These are phyloP conservation scores for Apiospora aurea DNA, from an alignment of 2,329 filamentous ascomycete species.

Conservation along the genomic window DNA sequence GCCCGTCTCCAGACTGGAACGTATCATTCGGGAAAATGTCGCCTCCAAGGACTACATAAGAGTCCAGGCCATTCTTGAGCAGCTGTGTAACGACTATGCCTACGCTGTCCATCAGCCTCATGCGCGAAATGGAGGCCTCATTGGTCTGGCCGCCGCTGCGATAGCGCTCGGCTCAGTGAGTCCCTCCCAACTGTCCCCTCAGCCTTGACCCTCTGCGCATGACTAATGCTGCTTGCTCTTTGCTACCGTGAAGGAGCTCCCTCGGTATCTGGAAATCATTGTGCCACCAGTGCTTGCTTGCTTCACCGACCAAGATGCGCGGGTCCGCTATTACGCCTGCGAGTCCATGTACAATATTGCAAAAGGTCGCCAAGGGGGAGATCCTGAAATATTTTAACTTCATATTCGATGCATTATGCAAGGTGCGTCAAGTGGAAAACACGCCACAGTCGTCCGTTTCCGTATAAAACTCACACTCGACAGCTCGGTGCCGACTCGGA, in stretches of 20 bases:
- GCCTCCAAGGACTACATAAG: constrained; percentile 77
- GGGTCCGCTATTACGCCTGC: constrained; percentile 97
- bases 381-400: constrained; percentile 98
- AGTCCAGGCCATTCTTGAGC: constrained; percentile 88
- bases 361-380: constrained; percentile 98
- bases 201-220: neutral
- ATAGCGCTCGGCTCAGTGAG: constrained; percentile 92
- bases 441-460: constrained; percentile 29
- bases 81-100: constrained; percentile 96
- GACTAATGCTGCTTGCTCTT: constrained; percentile 1
- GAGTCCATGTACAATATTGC: constrained; percentile 99
- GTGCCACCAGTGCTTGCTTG: constrained; percentile 96
- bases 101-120: constrained; percentile 97
- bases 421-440: constrained; percentile 61
- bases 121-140: constrained; percentile 93
- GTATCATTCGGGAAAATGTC: constrained; percentile 84
- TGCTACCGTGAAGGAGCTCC: constrained; percentile 73
- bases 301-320: constrained; percentile 97
- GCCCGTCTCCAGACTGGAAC: constrained; percentile 73
- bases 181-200: constrained; percentile 33
- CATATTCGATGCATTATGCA: constrained; percentile 96
- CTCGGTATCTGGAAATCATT: constrained; percentile 89
- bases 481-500: constrained; percentile 96
- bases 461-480: neutral
- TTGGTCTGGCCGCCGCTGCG: constrained; percentile 92